phyloP scores from a whole-genome alignment of 192 early-diverging fungal genomes.

The Entophlyctis luteolus region DNA sequence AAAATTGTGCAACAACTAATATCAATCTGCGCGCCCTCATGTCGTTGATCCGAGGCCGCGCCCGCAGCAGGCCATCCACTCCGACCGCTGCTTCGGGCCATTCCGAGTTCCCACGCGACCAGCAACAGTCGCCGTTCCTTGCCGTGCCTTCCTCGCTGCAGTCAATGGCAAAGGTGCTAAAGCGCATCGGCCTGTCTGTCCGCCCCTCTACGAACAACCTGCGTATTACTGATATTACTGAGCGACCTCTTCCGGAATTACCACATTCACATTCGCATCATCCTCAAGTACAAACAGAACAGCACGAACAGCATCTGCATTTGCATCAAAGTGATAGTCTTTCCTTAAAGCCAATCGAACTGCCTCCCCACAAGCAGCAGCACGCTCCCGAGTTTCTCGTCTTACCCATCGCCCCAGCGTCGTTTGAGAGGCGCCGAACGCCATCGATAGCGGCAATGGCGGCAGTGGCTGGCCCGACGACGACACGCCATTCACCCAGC shows the following conservation, averaged over 20 bases:
- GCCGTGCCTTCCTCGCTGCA: too few species aligned
- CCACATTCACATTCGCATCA: not conserved
- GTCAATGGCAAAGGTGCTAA: too few species aligned
- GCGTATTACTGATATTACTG: too few species aligned
- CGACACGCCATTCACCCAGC: not conserved
- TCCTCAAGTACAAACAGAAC: not conserved
- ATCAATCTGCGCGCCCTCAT: too few species aligned
- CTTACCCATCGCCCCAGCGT: constrained; percentile 17
- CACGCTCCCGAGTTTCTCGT: constrained; percentile 18
- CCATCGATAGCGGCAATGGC: not conserved
- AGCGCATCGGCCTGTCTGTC: too few species aligned
- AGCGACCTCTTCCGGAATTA: too few species aligned
- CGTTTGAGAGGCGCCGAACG: constrained; percentile 6
- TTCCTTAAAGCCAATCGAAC: not conserved
- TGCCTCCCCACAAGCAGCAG: too few species aligned
- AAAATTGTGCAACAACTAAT: too few species aligned
- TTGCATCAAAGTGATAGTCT: not conserved
- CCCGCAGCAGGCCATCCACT: not conserved
- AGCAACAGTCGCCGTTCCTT: too few species aligned
- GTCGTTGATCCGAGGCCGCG: too few species aligned
- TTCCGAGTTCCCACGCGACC: not conserved
- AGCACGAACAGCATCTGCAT: not conserved
- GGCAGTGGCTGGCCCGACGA: not conserved
- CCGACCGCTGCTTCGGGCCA: not conserved
- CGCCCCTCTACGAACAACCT: too few species aligned